Evolutionary conservation across 768 basidiomycete genomes (phyloP).

Genomic region (Dioszegia crocea): DNA sequence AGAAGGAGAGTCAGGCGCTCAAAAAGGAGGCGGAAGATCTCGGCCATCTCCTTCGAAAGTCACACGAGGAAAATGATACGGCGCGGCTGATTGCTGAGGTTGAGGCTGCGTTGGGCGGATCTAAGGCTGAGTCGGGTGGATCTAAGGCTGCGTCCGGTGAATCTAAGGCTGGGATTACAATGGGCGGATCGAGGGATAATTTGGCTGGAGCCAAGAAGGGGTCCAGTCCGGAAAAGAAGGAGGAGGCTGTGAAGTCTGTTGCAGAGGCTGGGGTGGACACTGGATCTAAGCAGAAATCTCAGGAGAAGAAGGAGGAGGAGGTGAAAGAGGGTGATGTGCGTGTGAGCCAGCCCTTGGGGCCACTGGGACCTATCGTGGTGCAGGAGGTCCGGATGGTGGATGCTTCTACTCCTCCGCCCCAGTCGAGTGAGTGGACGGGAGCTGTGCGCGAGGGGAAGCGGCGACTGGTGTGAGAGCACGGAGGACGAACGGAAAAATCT

Average conservation of each 20-base stretch:
- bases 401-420: not conserved
- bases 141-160: too few species aligned
- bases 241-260: not conserved
- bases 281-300: too few species aligned
- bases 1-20: conserved; percentile 26
- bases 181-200: conserved; percentile 7
- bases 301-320: too few species aligned
- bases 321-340: not conserved
- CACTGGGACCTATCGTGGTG: conserved; percentile 4
- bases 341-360: not conserved
- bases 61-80: conserved; percentile 26
- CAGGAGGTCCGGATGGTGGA: not conserved
- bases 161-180: conserved; percentile 26
- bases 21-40: conserved; percentile 36
- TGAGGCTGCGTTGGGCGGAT: conserved; percentile 21
- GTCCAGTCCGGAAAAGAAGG: not conserved
- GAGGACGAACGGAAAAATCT: too few species aligned
- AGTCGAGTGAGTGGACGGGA: not conserved
- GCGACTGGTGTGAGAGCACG: not conserved
- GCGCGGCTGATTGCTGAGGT: conserved; percentile 24
- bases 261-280: too few species aligned
- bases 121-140: conserved; percentile 13
- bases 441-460: not conserved
- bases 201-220: not conserved
- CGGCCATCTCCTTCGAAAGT: conserved; percentile 24